Percentiles rank a stretch among this genome's conserved stretches.
These are phyloP conservation scores for Calonectria honghensis DNA, from an alignment of 2,329 filamentous ascomycete genomes.

Conservation along the genomic window DNA sequence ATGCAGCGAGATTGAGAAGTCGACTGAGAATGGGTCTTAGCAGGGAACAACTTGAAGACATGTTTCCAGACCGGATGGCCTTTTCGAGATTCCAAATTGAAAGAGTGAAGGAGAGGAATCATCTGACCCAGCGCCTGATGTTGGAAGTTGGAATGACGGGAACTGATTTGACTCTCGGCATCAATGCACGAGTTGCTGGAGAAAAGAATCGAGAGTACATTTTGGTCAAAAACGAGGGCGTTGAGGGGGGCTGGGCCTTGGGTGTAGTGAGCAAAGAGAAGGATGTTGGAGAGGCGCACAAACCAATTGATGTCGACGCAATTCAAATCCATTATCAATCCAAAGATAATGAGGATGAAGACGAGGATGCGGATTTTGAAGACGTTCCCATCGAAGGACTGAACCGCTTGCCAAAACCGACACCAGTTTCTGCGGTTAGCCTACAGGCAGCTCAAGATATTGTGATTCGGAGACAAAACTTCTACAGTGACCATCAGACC, in stretches of 20 bases:
- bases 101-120: constrained; percentile 92
- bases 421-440: constrained; percentile 48
- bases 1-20: constrained; percentile 91
- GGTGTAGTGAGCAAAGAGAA: constrained; percentile 93
- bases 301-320: constrained; percentile 93
- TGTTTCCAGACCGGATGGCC: constrained; percentile 98
- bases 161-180: constrained; percentile 81
- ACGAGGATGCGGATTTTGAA: constrained; percentile 89
- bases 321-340: constrained; percentile 74
- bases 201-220: constrained; percentile 97
- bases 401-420: constrained; percentile 83
- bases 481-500: constrained; percentile 50
- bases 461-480: constrained; percentile 53
- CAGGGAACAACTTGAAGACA: constrained; percentile 94
- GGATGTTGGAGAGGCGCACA: constrained; percentile 85
- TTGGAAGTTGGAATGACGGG: constrained; percentile 92
- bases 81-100: constrained; percentile 98
- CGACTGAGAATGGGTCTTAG: constrained; percentile 95
- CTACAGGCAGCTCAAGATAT: constrained; percentile 54
- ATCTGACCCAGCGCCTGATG: constrained; percentile 96
- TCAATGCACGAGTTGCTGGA: constrained; percentile 82
- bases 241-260: constrained; percentile 95
- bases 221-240: constrained; percentile 94
- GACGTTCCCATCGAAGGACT: constrained; percentile 94
- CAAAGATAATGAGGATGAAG: constrained; percentile 77